Base-by-base conservation (phyloP, 768 basidiomycete genomes). In the Lentinus tigrinus region DNA sequence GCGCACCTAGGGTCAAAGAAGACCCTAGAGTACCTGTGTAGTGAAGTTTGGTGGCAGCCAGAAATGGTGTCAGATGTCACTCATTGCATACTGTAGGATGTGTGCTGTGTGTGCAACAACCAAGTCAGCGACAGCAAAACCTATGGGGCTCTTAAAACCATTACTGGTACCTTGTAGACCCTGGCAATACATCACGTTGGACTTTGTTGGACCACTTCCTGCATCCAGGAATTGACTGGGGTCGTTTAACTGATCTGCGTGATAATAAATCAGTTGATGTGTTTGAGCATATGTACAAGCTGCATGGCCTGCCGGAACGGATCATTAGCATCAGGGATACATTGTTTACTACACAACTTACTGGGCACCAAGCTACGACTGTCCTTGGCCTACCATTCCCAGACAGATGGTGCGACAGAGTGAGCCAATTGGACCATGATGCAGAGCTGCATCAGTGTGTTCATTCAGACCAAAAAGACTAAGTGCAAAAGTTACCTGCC, bases 371-470 rank as follows among this genome's bases (percentile, higher is more conserved):
- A 73, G 14, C 61, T 77, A 2, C 47, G 63, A 0, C 71, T 81
- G 71, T 77, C 75, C 0, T 74, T 72, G 0, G 63, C 79, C 67
- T 80, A 71, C 54, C 78, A 81, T 55, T 78, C 78, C 0, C 65
- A 81, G 53, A 74, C 76, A 0, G 76, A 79, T 57, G 75, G 77
- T 0, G 58, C 71, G 0, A 77, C 73, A 0, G 76, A 80, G 57
- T 61, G 73, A 1, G 69, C 69, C 0, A 75, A 75, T 42, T 54
- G 67, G 0, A 73, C 71, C 0, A 61, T 75, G 8, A 66, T 49
- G 0, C 70, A 76, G 52, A 72, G 65, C 42, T 75, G 0, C 44
- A 69, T 0, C 60, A 67, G 42, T 65, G 69, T 38, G 63, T 78
- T 0, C 34, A 21, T 0, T 52, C 63, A 0, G 66, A 70, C 19